These are phyloP conservation scores for Kodamaea plutei DNA, from an alignment of 1,139 yeast species.

Conservation along the genomic window DNA sequence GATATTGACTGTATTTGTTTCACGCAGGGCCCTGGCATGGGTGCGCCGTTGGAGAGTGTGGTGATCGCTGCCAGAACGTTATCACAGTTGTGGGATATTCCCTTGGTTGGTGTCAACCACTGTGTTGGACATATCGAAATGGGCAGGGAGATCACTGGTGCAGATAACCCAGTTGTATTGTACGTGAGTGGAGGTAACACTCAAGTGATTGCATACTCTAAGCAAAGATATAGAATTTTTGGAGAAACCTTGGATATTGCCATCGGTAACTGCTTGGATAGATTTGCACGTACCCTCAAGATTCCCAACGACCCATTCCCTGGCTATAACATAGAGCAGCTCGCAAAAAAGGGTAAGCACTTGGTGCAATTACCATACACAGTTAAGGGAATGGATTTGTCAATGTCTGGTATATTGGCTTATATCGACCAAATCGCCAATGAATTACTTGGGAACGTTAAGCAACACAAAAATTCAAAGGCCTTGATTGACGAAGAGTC, in stretches of 20 bases:
- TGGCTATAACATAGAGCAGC: conserved; percentile 92
- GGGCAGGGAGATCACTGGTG: conserved; percentile 98
- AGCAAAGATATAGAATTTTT: conserved; percentile 86
- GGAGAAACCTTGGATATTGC: conserved; percentile 98
- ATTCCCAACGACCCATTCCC: conserved; percentile 96
- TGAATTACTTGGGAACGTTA: conserved; percentile 48
- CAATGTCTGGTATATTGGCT: conserved; percentile 93
- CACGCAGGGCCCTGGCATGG: conserved; percentile 99
- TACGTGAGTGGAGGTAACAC: conserved; percentile 99
- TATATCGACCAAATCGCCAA: conserved; percentile 77
- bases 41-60: conserved; percentile 93
- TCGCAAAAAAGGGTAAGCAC: conserved; percentile 72
- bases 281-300: conserved; percentile 87
- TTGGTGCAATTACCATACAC: conserved; percentile 86
- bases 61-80: conserved; percentile 90
- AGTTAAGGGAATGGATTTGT: conserved; percentile 96
- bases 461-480: conserved; percentile 44
- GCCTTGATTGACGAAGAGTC: conserved; percentile 47
- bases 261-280: conserved; percentile 91
- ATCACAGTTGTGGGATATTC: conserved; percentile 74
- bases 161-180: conserved; percentile 88
- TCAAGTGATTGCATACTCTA: conserved; percentile 94
- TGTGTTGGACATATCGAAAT: conserved; percentile 97
- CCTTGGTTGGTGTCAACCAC: conserved; percentile 92
- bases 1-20: conserved; percentile 90